Evolutionary conservation across 2,329 filamentous ascomycete species (phyloP), one percentile per base, ranked within the genome.

Genomic region (Alternaria hordeiaustralica): DNA sequence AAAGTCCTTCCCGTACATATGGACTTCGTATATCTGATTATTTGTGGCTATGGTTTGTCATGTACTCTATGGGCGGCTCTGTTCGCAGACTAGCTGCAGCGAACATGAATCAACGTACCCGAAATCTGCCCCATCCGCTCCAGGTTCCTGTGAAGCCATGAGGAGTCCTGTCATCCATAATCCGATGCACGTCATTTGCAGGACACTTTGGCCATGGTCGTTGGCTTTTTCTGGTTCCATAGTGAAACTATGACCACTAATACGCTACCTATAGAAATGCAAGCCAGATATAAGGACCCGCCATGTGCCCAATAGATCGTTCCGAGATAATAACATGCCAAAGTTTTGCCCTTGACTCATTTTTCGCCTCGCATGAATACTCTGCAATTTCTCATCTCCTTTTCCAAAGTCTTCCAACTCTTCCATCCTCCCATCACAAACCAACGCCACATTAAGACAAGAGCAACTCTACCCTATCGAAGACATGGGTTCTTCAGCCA

Each of bases 1-100:
- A 58, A 49, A 56, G 36, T 20, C 30, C 23, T 43, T 49, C 44
- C 36, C 21, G 26, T 46, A 56, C 51, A 60, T 20, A 21, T 56
- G 51, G 43, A 50, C 53, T 20, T 30, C 44, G 18, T 49, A 11
- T 30, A 60, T 60, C 51, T 60, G 44, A 46, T 28, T 56, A 33
- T 56, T 30, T 43, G 55, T 25, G 18, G 26, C 28, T 55, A 55
- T 55, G 49, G 58, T 36, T 56, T 30, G 41, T 41, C 51, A 49
- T 60, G 58, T 56, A 56, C 51, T 56, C 18, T 56, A 60, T 47
- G 28, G 18, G 44, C 18, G 58, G 51, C 58, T 36, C 12, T 60
- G 28, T 23, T 45, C 20, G 23, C 36, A 33, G 50, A 46, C 26
- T 43, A 13, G 18, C 51, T 15, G 28, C 20, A 49, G n/a, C 20